Evolutionary conservation across 257 asterid genomes (phyloP).

Genomic region (Solanum lycopersicoides): DNA sequence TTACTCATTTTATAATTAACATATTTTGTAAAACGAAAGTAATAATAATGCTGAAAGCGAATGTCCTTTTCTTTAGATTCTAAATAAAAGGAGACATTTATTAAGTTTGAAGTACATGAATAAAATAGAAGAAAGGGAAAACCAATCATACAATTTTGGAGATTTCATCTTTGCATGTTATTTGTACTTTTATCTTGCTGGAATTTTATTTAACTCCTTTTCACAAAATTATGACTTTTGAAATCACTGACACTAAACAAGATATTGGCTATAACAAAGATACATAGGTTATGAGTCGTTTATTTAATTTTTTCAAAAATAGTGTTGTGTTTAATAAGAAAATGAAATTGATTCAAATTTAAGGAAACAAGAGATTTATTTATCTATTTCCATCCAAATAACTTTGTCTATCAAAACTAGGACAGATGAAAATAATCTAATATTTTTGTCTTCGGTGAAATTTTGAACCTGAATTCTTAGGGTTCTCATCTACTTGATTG

Average conservation of each 20-base stretch:
- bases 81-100: not conserved
- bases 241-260: not conserved
- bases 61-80: not conserved
- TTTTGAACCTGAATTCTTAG: no score
- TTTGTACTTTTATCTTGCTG: not conserved
- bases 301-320: no score
- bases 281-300: not conserved
- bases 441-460: no score
- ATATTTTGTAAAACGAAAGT: no score
- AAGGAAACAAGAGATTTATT: no score
- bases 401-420: not conserved
- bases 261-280: not conserved
- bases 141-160: not conserved
- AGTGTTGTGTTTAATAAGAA: no score
- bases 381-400: not conserved
- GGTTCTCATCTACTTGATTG: no score
- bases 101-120: not conserved
- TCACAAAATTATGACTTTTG: not conserved
- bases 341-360: not conserved
- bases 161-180: not conserved
- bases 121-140: not conserved
- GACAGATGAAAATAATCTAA: no score
- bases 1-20: no score
- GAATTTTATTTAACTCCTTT: not conserved
- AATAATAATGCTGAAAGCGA: not conserved